These are phyloP conservation scores for Chrysanthemum seticuspe DNA, from an alignment of 129 eudicot genomes.

Conservation along the genomic window DNA sequence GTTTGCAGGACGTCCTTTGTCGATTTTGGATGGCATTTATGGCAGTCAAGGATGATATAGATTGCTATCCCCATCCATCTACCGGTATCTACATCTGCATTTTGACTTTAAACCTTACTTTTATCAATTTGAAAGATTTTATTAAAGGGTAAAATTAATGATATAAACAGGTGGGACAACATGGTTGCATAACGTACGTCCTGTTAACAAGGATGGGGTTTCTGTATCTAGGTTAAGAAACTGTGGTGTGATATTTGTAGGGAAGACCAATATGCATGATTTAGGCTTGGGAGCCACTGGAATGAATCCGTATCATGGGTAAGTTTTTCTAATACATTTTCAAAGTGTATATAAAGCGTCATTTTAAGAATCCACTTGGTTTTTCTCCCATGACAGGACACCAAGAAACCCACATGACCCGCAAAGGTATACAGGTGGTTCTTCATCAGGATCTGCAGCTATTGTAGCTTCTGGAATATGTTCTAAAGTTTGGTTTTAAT, in stretches of 20 bases:
- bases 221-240: constrained; percentile 14
- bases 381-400: constrained; percentile 1
- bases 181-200: constrained; percentile 8
- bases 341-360: neutral
- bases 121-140: neutral
- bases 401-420: constrained; percentile 17
- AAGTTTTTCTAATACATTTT: neutral
- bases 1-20: constrained; percentile 5
- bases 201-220: constrained; percentile 8
- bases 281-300: constrained; percentile 6
- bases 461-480: constrained; percentile 18
- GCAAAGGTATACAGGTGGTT: constrained; percentile 3
- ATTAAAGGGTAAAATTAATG: neutral
- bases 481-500: too few species aligned
- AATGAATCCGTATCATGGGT: constrained; percentile 12
- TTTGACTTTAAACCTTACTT: neutral
- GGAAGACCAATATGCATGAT: constrained; percentile 13
- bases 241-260: constrained; percentile 10
- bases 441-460: constrained; percentile 15
- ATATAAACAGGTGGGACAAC: constrained; percentile 13
- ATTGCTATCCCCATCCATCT: constrained; percentile 14
- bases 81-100: neutral
- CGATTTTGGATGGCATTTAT: constrained; percentile 12
- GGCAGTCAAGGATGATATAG: constrained; percentile 17
- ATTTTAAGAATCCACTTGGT: neutral